Conservation (phyloP, 2,329 filamentous ascomycete genomes). For the Cercospora zeina region DNA sequence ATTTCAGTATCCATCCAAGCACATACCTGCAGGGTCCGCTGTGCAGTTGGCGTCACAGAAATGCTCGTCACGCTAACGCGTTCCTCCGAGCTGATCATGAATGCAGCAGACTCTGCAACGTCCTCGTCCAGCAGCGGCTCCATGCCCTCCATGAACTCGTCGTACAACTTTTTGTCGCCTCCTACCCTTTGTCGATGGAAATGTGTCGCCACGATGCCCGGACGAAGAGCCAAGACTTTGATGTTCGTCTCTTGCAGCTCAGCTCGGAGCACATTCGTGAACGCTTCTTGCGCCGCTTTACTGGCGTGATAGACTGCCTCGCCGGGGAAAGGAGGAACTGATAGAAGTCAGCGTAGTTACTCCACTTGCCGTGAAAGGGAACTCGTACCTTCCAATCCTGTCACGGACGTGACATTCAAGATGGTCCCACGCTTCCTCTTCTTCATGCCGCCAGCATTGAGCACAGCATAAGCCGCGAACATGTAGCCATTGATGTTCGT, state of each 20-base stretch:
- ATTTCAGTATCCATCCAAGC: neutral
- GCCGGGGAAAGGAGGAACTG: conserved; percentile 51
- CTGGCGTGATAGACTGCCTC: conserved; percentile 54
- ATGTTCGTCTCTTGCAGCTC: conserved; percentile 52
- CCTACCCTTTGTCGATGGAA: conserved; percentile 53
- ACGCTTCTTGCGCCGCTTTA: conserved; percentile 53
- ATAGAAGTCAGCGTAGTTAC: neutral
- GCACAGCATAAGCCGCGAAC: conserved; percentile 49
- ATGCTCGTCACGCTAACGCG: conserved; percentile 50
- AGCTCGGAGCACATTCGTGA: conserved; percentile 52
- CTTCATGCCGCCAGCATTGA: conserved; percentile 48
- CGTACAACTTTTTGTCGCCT: conserved; percentile 46
- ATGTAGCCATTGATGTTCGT: conserved; percentile 55
- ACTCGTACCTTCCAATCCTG: conserved; percentile 39
- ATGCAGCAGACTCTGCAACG: conserved; percentile 48
- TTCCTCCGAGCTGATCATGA: conserved; percentile 47
- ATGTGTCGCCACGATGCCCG: conserved; percentile 52
- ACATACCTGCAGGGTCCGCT: conserved; percentile 41
- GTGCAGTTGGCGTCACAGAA: conserved; percentile 51
- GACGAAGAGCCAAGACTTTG: conserved; percentile 50
- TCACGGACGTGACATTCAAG: conserved; percentile 52
- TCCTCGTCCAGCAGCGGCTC: conserved; percentile 49
- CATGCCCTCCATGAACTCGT: conserved; percentile 50
- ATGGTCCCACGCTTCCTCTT: conserved; percentile 47
- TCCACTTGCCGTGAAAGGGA: neutral